phyloP scores from a whole-genome alignment of 495 filamentous ascomycete species.

The Darksidea phi region DNA sequence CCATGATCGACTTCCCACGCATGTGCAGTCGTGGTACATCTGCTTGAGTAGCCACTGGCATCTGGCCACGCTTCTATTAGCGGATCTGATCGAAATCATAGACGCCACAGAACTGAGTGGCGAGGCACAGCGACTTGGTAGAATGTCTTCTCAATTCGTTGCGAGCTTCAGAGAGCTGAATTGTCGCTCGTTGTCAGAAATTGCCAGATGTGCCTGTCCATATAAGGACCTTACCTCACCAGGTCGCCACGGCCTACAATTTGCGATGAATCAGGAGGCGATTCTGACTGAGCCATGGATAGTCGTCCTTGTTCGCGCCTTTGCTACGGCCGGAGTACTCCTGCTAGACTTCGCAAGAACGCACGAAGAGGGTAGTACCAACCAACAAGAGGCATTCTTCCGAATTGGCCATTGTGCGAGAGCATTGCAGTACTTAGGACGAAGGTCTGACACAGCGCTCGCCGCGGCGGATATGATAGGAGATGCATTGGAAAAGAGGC shows the following conservation, averaged over 20 bases:
- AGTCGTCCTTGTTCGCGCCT: constrained; percentile 46
- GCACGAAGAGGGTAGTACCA: constrained; percentile 17
- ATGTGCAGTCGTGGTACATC: constrained; percentile 53
- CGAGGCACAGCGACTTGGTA: constrained; percentile 35
- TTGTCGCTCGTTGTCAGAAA: constrained; percentile 43
- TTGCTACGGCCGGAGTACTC: constrained; percentile 46
- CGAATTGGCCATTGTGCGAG: constrained; percentile 39
- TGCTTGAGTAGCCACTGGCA: constrained; percentile 52
- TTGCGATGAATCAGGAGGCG: constrained; percentile 45
- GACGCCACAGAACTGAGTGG: constrained; percentile 39
- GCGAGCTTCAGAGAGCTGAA: constrained; percentile 41
- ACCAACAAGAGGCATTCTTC: constrained; percentile 35
- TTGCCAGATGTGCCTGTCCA: constrained; percentile 42
- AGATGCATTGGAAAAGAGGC: constrained; percentile 18
- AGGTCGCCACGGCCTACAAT: constrained; percentile 36
- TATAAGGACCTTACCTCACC: constrained; percentile 25
- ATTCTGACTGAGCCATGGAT: constrained; percentile 52
- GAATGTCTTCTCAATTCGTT: constrained; percentile 38
- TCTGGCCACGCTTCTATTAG: constrained; percentile 48
- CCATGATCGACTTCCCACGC: constrained; percentile 45
- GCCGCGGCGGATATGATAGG: constrained; percentile 26
- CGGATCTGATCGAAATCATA: constrained; percentile 48
- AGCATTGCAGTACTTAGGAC: constrained; percentile 47
- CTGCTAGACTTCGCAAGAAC: constrained; percentile 27
- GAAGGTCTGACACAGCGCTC: constrained; percentile 50